A percentile compares a stretch with the other conserved stretches of the same genome.
phyloP scores from a whole-genome alignment of 305 asterid species.

The Plantago coronopus region DNA sequence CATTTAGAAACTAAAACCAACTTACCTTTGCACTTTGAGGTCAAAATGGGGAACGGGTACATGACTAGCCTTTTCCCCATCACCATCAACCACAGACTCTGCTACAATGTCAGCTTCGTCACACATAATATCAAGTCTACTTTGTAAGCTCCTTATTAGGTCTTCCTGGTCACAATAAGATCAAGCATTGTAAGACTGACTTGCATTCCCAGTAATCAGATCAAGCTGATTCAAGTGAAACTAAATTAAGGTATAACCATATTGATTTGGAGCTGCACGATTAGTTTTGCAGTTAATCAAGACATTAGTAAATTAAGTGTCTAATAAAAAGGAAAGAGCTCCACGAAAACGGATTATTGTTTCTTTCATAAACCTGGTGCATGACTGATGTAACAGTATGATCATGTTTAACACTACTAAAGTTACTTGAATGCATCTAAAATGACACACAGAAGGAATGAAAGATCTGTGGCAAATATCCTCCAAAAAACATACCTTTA shows the following conservation, averaged over 20 bases:
- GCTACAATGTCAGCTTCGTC: slow-evolving; percentile 74
- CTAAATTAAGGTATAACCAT: too few species aligned
- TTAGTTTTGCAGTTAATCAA: too few species aligned
- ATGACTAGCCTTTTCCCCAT: slow-evolving; percentile 33
- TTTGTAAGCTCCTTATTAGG: slow-evolving; percentile 69
- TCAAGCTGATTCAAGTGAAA: slow-evolving; percentile 11
- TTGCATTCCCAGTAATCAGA: slow-evolving; percentile 17
- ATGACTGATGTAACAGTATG: too few species aligned
- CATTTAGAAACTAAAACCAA: slow-evolving; percentile 18
- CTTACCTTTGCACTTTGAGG: slow-evolving; percentile 54
- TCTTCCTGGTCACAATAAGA: slow-evolving; percentile 63
- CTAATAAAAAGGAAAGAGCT: too few species aligned
- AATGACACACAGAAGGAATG: not conserved
- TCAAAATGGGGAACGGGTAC: slow-evolving; percentile 44
- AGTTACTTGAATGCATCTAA: not conserved
- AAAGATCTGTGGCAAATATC: slow-evolving; percentile 7
- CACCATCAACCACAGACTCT: slow-evolving; percentile 37
- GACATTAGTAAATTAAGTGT: too few species aligned
- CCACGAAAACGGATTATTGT: too few species aligned
- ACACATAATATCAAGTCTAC: slow-evolving; percentile 80
- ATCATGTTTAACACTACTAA: too few species aligned
- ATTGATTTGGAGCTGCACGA: too few species aligned
- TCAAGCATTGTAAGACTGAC: slow-evolving; percentile 23
- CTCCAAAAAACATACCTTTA: slow-evolving; percentile 51
- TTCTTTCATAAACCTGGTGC: too few species aligned